Evolutionary conservation across 2,329 filamentous ascomycete species (phyloP), one percentile per base, ranked within the genome.

Genomic region (Neonectria neomacrospora): DNA sequence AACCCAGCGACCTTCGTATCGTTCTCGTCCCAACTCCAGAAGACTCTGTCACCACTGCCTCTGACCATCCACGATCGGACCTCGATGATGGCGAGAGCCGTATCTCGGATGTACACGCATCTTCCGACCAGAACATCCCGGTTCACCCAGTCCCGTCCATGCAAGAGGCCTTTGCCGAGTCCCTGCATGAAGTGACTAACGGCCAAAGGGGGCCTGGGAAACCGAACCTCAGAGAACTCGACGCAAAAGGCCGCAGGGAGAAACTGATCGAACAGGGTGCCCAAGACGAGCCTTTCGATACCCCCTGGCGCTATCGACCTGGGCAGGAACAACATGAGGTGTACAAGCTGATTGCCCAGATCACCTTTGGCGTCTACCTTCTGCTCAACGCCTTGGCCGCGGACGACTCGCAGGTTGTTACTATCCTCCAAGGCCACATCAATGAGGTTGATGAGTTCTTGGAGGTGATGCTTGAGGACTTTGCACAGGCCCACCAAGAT

Each of bases 371-470:
- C 20, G 90, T 98, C 39, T 94, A 97, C 77, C 83, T 98, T 47
- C 81, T 98, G 61, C 88, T 96, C 58, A 90, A 94, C 73, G 89
- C 90, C 64, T 88, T 96, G 76, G 94, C 96, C 56, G 97, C 95
- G 78, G 96, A 93, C 70, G 92, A 97, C 69, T 85, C 89, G 34
- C 92, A 97, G 75, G 95, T 97, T 12, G 90, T 97, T 67, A 89
- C 86, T 67, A 98, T 98, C 56, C 83, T 98, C 59, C 93, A 97
- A 74, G 89, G 88, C 14, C 95, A 98, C 77, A 96, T 98, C 64
- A 92, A 97, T 74, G 95, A 98, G 77, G 88, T 98, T 30, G 96
- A 98, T 78, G 90, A 91, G 72, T 97, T 97, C 73, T 82, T 98
- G 34, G 93, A 97, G 77, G 88, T 91, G 18, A 91, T 93, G 1